Percentiles rank a stretch among this genome's conserved stretches.
Conservation (phyloP, 2,329 filamentous ascomycete genomes). For the Colletotrichum higginsianum region DNA sequence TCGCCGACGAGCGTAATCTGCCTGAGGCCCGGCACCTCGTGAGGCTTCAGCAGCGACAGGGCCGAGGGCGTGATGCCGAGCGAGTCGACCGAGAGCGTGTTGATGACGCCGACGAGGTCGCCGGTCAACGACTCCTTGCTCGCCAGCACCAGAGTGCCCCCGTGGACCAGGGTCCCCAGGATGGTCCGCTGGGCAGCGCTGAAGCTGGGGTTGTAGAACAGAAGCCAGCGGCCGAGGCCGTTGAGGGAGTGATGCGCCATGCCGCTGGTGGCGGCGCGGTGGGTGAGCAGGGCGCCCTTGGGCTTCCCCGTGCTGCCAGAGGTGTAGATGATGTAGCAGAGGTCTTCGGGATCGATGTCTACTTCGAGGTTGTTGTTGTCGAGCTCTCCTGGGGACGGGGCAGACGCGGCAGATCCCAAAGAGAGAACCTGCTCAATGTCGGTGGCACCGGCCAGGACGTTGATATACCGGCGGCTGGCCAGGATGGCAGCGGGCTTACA, state of each 20-base stretch:
- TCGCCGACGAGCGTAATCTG: slow-evolving; percentile 45
- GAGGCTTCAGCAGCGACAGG: slow-evolving; percentile 38
- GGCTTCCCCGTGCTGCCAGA: slow-evolving; percentile 46
- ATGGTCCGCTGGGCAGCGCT: slow-evolving; percentile 42
- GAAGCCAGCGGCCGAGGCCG: slow-evolving; percentile 29
- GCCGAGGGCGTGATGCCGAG: slow-evolving; percentile 46
- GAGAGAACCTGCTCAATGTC: slow-evolving; percentile 3
- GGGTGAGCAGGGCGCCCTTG: slow-evolving; percentile 46
- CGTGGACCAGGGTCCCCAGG: slow-evolving; percentile 42
- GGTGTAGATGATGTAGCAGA: slow-evolving; percentile 46
- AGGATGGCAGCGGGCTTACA: slow-evolving; percentile 34
- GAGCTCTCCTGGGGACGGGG: not conserved
- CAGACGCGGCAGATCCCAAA: no score
- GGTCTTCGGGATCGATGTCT: slow-evolving; percentile 5
- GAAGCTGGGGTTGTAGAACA: slow-evolving; percentile 46
- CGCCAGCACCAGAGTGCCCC: slow-evolving; percentile 45
- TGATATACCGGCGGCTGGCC: not conserved
- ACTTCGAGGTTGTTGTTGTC: not conserved
- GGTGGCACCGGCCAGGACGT: not conserved
- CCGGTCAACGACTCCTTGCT: slow-evolving; percentile 44
- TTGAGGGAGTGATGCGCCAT: slow-evolving; percentile 32
- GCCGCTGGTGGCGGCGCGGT: slow-evolving; percentile 41
- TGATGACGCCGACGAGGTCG: slow-evolving; percentile 44
- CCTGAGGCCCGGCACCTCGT: slow-evolving; percentile 23
- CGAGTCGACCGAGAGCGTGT: slow-evolving; percentile 39